Percentiles rank a stretch among this genome's conserved stretches.
Evolutionary conservation across 306 rosid species (phyloP).

Genomic region (Rubus parviflorus): DNA sequence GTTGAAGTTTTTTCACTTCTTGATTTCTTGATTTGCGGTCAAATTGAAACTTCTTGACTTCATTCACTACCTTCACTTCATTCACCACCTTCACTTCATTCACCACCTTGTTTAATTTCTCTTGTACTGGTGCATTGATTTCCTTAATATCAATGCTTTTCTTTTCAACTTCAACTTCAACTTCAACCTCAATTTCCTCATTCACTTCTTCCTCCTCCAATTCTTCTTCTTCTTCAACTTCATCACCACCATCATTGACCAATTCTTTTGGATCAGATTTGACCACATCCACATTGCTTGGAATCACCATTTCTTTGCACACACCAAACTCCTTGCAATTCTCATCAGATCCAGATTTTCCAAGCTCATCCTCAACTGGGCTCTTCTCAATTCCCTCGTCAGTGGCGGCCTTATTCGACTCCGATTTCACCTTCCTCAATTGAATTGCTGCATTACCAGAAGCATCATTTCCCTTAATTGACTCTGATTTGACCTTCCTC

Average conservation of each 20-base stretch:
- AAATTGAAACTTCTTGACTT: conserved; percentile 35
- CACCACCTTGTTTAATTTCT: conserved; percentile 20
- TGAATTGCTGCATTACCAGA: conserved; percentile 23
- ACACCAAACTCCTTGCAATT: conserved; percentile 53
- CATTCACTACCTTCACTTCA: conserved; percentile 39
- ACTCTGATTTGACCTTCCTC: conserved; percentile 59
- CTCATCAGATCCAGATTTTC: conserved; percentile 35
- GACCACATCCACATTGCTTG: conserved; percentile 24
- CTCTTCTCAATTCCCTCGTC: conserved; percentile 48
- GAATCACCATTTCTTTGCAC: conserved; percentile 56
- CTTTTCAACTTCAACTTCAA: conserved; percentile 40
- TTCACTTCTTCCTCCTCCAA: conserved; percentile 23
- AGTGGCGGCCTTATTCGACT: conserved; percentile 11
- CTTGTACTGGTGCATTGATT: conserved; percentile 42
- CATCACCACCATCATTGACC: conserved; percentile 20
- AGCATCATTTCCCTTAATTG: conserved; percentile 26
- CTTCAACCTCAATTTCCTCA: conserved; percentile 33
- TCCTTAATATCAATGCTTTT: conserved; percentile 61
- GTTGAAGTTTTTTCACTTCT: conserved; percentile 40
- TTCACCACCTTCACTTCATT: conserved; percentile 30
- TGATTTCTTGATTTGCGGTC: conserved; percentile 14
- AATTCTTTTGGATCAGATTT: conserved; percentile 33
- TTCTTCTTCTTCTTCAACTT: conserved; percentile 31
- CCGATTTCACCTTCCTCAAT: conserved; percentile 47
- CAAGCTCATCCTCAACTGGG: conserved; percentile 41